phyloP scores from a whole-genome alignment of 2,329 filamentous ascomycete species.

The Colletotrichum cereale region DNA sequence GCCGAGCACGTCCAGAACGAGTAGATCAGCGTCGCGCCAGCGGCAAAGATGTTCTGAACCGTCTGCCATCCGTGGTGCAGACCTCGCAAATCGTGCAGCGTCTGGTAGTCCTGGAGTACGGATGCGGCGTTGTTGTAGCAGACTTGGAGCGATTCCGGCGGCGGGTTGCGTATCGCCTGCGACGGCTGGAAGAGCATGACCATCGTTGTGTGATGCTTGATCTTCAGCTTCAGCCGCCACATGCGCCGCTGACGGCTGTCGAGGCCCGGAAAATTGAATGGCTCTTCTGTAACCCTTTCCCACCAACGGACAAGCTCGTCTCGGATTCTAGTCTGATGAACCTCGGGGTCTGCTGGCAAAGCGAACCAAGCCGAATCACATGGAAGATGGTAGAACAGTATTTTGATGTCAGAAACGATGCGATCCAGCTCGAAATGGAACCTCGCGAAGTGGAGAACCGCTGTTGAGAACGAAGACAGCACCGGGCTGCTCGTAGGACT shows the following conservation, averaged over 20 bases:
- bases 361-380: slow-evolving; percentile 41
- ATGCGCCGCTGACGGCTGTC: slow-evolving; percentile 39
- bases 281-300: slow-evolving; percentile 15
- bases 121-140: slow-evolving; percentile 48
- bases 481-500: not conserved
- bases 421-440: slow-evolving; percentile 46
- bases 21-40: slow-evolving; percentile 54
- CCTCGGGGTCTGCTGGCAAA: slow-evolving; percentile 10
- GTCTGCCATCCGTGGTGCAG: slow-evolving; percentile 52
- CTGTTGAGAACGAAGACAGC: slow-evolving; percentile 17
- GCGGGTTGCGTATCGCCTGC: slow-evolving; percentile 49
- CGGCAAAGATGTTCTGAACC: slow-evolving; percentile 54
- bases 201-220: slow-evolving; percentile 50
- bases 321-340: slow-evolving; percentile 39
- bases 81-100: slow-evolving; percentile 47
- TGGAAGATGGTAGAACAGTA: slow-evolving; percentile 44
- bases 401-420: slow-evolving; percentile 45
- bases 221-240: slow-evolving; percentile 47
- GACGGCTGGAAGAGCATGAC: slow-evolving; percentile 53
- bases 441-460: slow-evolving; percentile 43
- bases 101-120: slow-evolving; percentile 47
- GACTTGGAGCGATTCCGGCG: slow-evolving; percentile 45
- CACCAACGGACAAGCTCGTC: slow-evolving; percentile 39
- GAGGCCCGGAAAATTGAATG: slow-evolving; percentile 19
- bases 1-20: slow-evolving; percentile 51